These are phyloP conservation scores for Trichoderma atroviride DNA, from an alignment of 2,329 filamentous ascomycete genomes.

Conservation along the genomic window DNA sequence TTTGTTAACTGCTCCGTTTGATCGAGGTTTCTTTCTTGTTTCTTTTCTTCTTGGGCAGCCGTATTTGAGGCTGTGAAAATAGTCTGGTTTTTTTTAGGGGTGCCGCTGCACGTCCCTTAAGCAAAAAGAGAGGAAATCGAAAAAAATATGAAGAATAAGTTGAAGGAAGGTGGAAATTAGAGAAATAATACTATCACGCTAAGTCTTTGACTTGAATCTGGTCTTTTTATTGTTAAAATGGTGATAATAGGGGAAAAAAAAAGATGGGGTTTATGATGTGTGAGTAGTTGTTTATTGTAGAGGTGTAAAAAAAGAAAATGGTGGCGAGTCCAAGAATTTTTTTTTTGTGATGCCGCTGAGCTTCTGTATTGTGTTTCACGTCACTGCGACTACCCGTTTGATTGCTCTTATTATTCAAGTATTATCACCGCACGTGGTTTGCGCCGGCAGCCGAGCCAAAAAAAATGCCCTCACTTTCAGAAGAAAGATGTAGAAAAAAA, in stretches of 20 bases:
- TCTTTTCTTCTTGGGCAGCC: not conserved
- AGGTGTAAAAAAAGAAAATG: not conserved
- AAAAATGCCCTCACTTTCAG: not conserved
- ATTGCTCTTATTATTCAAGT: not conserved
- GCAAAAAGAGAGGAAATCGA: not conserved
- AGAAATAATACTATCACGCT: not conserved
- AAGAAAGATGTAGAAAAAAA: not conserved
- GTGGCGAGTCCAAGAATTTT: not conserved
- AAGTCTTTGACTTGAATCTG: not conserved
- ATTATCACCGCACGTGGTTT: constrained; percentile 1
- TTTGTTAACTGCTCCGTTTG: not conserved
- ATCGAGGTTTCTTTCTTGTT: not conserved
- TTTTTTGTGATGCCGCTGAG: not conserved
- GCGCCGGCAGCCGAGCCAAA: not conserved
- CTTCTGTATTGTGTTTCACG: constrained; percentile 6
- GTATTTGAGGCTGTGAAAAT: not conserved
- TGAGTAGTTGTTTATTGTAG: constrained; percentile 8
- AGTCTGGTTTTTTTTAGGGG: not conserved
- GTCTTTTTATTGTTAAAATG: not conserved
- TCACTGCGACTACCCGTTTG: constrained; percentile 11
- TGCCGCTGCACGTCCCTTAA: not conserved
- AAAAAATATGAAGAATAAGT: not conserved
- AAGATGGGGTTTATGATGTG: not conserved
- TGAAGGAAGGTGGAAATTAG: not conserved
- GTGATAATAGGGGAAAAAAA: not conserved